Base-by-base conservation (phyloP, 176 grass and related monocot genomes). In the Musa troglodytarum region DNA sequence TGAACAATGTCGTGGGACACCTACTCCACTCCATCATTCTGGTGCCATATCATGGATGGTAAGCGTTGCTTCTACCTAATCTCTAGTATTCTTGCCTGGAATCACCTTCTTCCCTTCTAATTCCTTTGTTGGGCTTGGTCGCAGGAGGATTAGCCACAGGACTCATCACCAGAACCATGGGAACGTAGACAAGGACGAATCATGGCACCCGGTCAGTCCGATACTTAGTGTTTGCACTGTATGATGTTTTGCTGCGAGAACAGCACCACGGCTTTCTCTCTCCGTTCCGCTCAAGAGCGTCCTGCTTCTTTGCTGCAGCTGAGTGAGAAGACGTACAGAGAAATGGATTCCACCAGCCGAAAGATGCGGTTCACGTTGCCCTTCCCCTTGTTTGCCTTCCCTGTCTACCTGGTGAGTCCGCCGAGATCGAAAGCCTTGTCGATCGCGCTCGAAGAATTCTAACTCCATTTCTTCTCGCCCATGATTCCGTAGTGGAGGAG, bases 311-410 rank as follows among this genome's bases (percentile, higher is more conserved):
- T 50, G 16, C 49, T 65, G 20, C 86, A 98, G 95, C 78, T 98
- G 23, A 83, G 88, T 11, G 95, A 98, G 76, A 86, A 71, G 66
- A 14, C 80, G 7, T 98, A 89, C 82, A 81, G 66, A 72, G 54
- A 73, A 22, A 70, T 98, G 69, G 80, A 84, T 16, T 9, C 67
- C 53, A 50, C 54, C 56, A 82, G 82, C 11, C 87, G 85, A 78
- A 89, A 76, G 69, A 73, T 98, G 11, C 84, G 88, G 20, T 98
- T 87, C 74, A 83, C 86, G 0, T 9, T 83, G 8, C 95, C 95
- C 2, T 91, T 87, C 3, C 90, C 84, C 2, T 67, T 98, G 58
- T 80, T 93, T 20, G 86, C 90, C 17, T 98, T 87, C 79, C 95
- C 95, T 19, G 12, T 81, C 26, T 98, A 98, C 75, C 82, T 98